Evolutionary conservation across 106 monocot species (phyloP).

Genomic region (Acanthochlamys bracteata): DNA sequence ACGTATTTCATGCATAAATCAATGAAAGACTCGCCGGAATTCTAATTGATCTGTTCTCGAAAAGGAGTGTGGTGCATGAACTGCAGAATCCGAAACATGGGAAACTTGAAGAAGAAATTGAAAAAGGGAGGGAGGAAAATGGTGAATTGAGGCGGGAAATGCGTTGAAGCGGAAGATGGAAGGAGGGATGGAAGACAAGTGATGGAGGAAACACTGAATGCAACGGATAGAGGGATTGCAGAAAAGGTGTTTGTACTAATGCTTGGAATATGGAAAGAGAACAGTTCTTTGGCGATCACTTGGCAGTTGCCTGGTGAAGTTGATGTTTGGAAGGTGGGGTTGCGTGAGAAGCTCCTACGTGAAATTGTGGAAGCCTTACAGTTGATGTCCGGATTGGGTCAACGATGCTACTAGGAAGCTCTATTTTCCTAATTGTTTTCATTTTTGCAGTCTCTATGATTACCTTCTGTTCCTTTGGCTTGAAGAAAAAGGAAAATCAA

Average conservation of each 20-base stretch:
- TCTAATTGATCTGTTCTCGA: slow-evolving; percentile 57
- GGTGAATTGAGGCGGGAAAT: slow-evolving; percentile 82
- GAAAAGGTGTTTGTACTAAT: slow-evolving; percentile 45
- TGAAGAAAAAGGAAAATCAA: too few species aligned
- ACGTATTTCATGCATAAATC: slow-evolving; percentile 42
- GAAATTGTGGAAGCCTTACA: slow-evolving; percentile 47
- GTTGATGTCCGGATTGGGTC: too few species aligned
- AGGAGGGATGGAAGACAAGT: slow-evolving; percentile 43
- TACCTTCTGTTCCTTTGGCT: neutral
- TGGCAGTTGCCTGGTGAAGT: slow-evolving; percentile 39
- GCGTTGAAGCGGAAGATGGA: slow-evolving; percentile 73
- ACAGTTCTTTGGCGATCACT: slow-evolving; percentile 56
- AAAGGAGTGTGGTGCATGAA: slow-evolving; percentile 58
- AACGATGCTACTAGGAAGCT: neutral
- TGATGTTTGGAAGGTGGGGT: slow-evolving; percentile 44
- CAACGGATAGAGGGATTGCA: slow-evolving; percentile 37
- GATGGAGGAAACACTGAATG: slow-evolving; percentile 55
- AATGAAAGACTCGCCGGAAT: slow-evolving; percentile 43
- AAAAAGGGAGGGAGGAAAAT: slow-evolving; percentile 52
- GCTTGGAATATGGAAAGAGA: slow-evolving; percentile 29
- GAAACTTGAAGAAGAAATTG: slow-evolving; percentile 34
- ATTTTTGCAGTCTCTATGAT: neutral
- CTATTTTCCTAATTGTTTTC: neutral
- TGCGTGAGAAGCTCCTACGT: slow-evolving; percentile 50
- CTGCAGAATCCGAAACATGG: slow-evolving; percentile 66